phyloP scores from a whole-genome alignment of 2,329 filamentous ascomycete species.

The Sclerotinia subarctica region DNA sequence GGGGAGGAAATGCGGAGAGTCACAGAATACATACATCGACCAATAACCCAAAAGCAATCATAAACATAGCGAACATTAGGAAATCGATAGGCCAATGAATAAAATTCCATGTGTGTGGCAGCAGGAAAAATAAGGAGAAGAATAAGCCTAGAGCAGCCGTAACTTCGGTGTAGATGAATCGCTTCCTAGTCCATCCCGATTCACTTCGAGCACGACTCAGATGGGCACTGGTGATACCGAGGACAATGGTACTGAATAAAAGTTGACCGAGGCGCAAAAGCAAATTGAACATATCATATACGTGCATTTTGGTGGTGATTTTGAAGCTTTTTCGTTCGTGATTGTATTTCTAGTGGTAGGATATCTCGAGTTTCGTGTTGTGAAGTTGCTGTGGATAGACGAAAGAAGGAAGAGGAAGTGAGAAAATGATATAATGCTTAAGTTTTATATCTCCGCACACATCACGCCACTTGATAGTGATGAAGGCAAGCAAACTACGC shows the following conservation, averaged over 20 bases:
- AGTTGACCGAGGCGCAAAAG: constrained; percentile 6
- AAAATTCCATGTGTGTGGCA: constrained; percentile 67
- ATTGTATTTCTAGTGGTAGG: not conserved
- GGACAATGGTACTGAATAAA: constrained; percentile 4
- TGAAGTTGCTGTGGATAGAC: not conserved
- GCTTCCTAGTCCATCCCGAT: constrained; percentile 7
- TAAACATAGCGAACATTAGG: constrained; percentile 62
- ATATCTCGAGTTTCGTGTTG: not conserved
- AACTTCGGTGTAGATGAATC: constrained; percentile 22
- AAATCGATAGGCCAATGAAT: constrained; percentile 70
- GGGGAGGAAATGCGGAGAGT: not conserved
- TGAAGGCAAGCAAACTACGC: constrained; percentile 1
- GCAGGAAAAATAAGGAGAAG: constrained; percentile 66
- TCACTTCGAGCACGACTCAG: not conserved
- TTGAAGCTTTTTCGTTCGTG: not conserved
- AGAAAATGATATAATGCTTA: not conserved
- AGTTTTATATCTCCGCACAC: not conserved
- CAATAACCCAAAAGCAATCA: constrained; percentile 49
- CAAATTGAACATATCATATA: not conserved
- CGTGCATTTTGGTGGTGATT: not conserved
- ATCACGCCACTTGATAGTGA: not conserved
- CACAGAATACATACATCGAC: not conserved
- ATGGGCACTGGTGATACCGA: constrained; percentile 6
- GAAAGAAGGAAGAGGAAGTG: not conserved
- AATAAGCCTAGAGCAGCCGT: constrained; percentile 63